Evolutionary conservation across 805 yeast genomes (phyloP).

Genomic region (Pichia heedii): DNA sequence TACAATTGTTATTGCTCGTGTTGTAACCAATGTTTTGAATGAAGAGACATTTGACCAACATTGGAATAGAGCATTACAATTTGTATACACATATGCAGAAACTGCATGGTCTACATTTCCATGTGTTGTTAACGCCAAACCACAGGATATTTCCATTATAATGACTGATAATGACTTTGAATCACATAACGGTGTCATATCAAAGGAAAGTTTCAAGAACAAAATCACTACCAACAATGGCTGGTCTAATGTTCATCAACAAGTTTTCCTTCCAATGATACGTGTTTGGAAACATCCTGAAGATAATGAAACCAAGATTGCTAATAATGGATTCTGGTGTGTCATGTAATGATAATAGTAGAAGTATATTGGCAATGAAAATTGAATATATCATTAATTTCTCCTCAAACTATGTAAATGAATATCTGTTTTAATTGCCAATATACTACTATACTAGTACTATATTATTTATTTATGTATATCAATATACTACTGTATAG

Average conservation of each 20-base stretch:
- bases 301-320: background rate
- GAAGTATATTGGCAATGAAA: too few species aligned
- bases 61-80: slow-evolving; percentile 3
- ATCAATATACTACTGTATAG: too few species aligned
- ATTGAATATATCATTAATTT: too few species aligned
- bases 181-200: background rate
- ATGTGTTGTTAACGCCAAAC: background rate
- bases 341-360: background rate
- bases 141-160: background rate
- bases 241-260: too few species aligned
- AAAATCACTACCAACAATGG: background rate
- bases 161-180: background rate
- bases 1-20: slow-evolving; percentile 1
- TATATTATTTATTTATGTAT: too few species aligned
- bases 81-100: slow-evolving; percentile 1
- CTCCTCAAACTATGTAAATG: too few species aligned
- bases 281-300: background rate
- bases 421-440: too few species aligned
- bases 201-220: background rate
- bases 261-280: background rate
- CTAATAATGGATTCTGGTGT: background rate
- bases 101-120: background rate
- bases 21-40: background rate
- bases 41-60: background rate
- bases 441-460: too few species aligned